These are phyloP conservation scores for Jacaranda mimosifolia DNA, from an alignment of 257 asterid species.

Conservation along the genomic window DNA sequence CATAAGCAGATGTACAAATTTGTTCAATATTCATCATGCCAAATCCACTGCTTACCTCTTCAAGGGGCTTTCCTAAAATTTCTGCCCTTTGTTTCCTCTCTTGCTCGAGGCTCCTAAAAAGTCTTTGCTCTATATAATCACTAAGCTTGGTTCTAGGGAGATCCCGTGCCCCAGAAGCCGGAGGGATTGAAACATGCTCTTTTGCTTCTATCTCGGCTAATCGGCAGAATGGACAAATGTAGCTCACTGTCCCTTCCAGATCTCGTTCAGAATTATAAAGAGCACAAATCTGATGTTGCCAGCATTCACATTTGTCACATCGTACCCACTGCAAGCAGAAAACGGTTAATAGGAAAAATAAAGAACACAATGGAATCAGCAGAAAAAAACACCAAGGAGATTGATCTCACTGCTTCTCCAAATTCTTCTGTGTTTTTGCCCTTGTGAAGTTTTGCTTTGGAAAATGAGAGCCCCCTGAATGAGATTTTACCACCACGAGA, in stretches of 20 bases:
- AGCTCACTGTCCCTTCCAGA: conserved; percentile 53
- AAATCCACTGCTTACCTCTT: conserved; percentile 54
- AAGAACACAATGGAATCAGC: conserved; percentile 18
- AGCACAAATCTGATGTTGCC: conserved; percentile 86
- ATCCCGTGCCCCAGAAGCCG: conserved; percentile 60
- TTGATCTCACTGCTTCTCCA: conserved; percentile 61
- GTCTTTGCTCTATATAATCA: conserved; percentile 73
- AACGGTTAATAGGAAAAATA: conserved; percentile 27
- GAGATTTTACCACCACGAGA: conserved; percentile 57
- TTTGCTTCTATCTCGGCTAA: conserved; percentile 51
- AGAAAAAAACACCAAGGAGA: conserved; percentile 30
- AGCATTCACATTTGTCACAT: conserved; percentile 69
- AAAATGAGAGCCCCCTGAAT: conserved; percentile 52
- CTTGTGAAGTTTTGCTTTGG: conserved; percentile 56
- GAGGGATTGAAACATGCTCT: conserved; percentile 42
- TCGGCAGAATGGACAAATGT: conserved; percentile 69
- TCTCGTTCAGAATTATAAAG: conserved; percentile 67
- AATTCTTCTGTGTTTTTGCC: conserved; percentile 48
- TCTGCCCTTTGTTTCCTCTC: conserved; percentile 72
- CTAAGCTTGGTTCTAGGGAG: conserved; percentile 77
- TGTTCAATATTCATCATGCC: not conserved
- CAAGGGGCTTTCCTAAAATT: conserved; percentile 48
- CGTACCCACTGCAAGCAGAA: conserved; percentile 71
- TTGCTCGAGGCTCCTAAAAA: conserved; percentile 55
- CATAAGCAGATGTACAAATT: no score